Conservation (phyloP, 306 rosid genomes). For the Cicer cuneatum region DNA sequence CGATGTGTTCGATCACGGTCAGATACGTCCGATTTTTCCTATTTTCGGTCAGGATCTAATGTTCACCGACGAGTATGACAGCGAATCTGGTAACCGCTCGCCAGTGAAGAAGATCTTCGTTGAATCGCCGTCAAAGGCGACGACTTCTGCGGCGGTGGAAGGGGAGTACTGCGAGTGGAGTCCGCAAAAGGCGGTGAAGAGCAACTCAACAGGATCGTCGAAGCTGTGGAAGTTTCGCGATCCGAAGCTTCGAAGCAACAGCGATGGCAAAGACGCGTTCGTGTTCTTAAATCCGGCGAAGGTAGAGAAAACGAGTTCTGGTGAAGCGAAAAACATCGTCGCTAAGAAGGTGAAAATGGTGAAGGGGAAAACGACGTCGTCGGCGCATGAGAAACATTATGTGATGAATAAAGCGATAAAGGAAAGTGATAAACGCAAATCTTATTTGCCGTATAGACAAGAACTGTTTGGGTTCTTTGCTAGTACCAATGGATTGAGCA, state of each 20-base stretch:
- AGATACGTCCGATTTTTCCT: constrained; percentile 74
- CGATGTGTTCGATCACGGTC: constrained; percentile 74
- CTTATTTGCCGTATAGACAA: constrained; percentile 82
- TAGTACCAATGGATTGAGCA: constrained; percentile 61
- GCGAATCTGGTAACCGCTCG: constrained; percentile 42
- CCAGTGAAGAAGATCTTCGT: constrained; percentile 66
- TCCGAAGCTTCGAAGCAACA: constrained; percentile 65
- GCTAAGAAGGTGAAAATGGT: constrained; percentile 35
- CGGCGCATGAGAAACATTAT: constrained; percentile 73
- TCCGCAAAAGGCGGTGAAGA: constrained; percentile 54
- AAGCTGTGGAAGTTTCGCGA: constrained; percentile 78
- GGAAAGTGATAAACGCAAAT: constrained; percentile 68
- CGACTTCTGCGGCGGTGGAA: constrained; percentile 18
- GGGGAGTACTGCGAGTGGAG: constrained; percentile 83
- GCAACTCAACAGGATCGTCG: constrained; percentile 85
- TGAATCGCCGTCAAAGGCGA: constrained; percentile 32
- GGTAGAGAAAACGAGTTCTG: constrained; percentile 22
- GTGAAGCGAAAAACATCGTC: background rate
- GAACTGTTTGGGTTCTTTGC: constrained; percentile 77
- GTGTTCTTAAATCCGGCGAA: constrained; percentile 57
- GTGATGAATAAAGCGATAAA: constrained; percentile 63
- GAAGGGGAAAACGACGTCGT: constrained; percentile 50
- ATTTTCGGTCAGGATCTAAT: constrained; percentile 66
- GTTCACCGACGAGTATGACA: constrained; percentile 43
- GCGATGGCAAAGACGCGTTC: constrained; percentile 86